Evolutionary conservation across 2,329 filamentous ascomycete species (phyloP).

Genomic region (Verticillium nubilum): DNA sequence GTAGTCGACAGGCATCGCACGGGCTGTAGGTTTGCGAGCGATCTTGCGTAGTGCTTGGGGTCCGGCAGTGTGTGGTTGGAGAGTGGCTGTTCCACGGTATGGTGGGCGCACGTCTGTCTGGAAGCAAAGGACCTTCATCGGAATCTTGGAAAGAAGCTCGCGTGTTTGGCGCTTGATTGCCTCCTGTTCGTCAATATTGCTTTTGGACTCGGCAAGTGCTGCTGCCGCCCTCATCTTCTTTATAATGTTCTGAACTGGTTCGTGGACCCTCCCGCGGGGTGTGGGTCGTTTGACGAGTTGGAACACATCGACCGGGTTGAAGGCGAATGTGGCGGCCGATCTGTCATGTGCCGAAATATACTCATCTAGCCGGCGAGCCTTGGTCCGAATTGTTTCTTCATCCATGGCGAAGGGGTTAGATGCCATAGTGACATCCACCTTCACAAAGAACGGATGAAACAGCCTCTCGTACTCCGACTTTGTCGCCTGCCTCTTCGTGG

Average conservation of each 20-base stretch:
- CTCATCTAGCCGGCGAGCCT: conserved; percentile 46
- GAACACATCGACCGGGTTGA: conserved; percentile 41
- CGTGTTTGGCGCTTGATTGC: conserved; percentile 26
- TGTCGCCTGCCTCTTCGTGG: conserved; percentile 15
- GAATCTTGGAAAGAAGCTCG: conserved; percentile 43
- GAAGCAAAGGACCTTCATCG: conserved; percentile 59
- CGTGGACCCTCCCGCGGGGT: conserved; percentile 40
- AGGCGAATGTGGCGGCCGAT: conserved; percentile 26
- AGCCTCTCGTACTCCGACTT: conserved; percentile 57
- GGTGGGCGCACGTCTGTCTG: conserved; percentile 61
- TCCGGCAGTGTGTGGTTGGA: conserved; percentile 41
- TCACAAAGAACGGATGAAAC: conserved; percentile 79
- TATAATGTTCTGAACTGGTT: conserved; percentile 58
- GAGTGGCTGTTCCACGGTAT: conserved; percentile 70
- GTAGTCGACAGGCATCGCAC: conserved; percentile 64
- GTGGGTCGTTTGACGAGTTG: conserved; percentile 31
- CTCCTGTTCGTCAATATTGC: conserved; percentile 27
- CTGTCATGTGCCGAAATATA: conserved; percentile 39
- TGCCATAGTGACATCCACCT: conserved; percentile 68
- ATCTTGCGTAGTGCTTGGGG: conserved; percentile 41
- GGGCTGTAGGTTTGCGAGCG: conserved; percentile 47
- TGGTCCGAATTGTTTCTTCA: conserved; percentile 45
- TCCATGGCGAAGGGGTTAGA: conserved; percentile 53
- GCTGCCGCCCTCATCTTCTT: conserved; percentile 44
- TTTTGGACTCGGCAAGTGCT: conserved; percentile 27